phyloP scores from a whole-genome alignment of 352 stramenopile species.

The Globisporangium acanthophoron region DNA sequence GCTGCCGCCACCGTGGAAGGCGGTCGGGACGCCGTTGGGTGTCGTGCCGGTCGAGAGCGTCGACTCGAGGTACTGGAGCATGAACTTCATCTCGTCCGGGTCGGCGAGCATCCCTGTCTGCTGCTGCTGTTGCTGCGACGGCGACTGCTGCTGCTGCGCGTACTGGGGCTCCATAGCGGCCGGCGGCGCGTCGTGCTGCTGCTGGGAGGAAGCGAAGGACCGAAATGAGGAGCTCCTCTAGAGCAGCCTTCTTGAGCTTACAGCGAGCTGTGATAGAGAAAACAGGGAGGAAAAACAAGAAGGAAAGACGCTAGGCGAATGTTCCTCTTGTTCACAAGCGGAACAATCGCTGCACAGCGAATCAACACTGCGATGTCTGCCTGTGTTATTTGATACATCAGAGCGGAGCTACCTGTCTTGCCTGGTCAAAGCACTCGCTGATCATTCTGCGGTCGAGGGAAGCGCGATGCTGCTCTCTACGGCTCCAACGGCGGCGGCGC shows the following conservation, averaged over 20 bases:
- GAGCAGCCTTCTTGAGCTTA: too few relatives aligned
- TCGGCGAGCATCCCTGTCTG: conserved; percentile 3
- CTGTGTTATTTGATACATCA: not conserved
- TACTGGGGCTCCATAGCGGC: not conserved
- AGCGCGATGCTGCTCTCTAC: not conserved
- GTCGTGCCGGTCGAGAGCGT: conserved; percentile 41
- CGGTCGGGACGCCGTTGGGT: conserved; percentile 11
- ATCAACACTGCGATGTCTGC: too few relatives aligned
- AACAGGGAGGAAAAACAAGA: too few relatives aligned
- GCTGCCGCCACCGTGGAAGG: not conserved
- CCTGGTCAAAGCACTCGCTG: not conserved
- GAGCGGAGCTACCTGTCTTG: not conserved
- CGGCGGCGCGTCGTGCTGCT: too few relatives aligned
- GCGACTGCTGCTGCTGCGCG: not conserved
- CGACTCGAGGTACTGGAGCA: conserved; percentile 62
- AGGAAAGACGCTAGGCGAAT: too few relatives aligned
- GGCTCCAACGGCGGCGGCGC: not conserved
- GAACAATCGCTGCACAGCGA: too few relatives aligned
- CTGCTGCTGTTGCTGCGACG: not conserved
- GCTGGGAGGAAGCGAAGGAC: too few relatives aligned
- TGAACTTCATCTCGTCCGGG: conserved; percentile 50
- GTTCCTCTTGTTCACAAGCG: too few relatives aligned
- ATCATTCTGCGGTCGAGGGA: not conserved
- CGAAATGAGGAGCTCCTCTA: too few relatives aligned
- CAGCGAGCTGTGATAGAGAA: too few relatives aligned